Conservation (phyloP, 768 basidiomycete genomes). For the Kwoniella heveanensis region DNA sequence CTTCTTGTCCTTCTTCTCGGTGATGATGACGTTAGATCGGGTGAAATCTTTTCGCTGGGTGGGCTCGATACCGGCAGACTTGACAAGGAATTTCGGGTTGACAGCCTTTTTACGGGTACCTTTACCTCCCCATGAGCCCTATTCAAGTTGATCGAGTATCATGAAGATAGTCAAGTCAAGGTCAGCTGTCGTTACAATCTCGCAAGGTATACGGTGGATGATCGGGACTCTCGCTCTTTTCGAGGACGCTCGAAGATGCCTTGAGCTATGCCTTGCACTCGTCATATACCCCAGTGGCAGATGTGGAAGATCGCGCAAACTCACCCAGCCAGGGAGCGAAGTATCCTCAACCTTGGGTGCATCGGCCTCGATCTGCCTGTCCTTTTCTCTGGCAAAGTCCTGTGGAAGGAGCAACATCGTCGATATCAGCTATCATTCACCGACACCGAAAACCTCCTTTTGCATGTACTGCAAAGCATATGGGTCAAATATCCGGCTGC, state of each 20-base stretch:
- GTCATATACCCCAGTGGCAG: background rate
- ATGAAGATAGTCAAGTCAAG: too few species aligned
- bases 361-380: conserved; percentile 77
- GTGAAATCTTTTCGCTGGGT: conserved; percentile 76
- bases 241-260: background rate
- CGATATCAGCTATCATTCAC: conserved; percentile 8
- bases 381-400: conserved; percentile 86
- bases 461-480: too few species aligned
- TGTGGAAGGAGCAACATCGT: conserved; percentile 49
- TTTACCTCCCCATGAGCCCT: conserved; percentile 91
- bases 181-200: too few species aligned
- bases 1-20: conserved; percentile 93
- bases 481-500: too few species aligned
- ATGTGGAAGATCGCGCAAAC: conserved; percentile 43
- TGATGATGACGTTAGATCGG: conserved; percentile 89
- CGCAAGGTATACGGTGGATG: too few species aligned
- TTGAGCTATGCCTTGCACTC: conserved; percentile 5
- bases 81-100: conserved; percentile 69
- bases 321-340: conserved; percentile 92
- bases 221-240: too few species aligned
- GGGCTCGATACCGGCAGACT: conserved; percentile 77
- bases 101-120: conserved; percentile 66
- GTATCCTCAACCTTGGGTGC: conserved; percentile 86
- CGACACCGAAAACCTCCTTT: too few species aligned
- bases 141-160: conserved; percentile 1